Percentiles rank a stretch among this genome's conserved stretches.
These are phyloP conservation scores for Primulina eburnea DNA, from an alignment of 257 asterid species.

Conservation along the genomic window DNA sequence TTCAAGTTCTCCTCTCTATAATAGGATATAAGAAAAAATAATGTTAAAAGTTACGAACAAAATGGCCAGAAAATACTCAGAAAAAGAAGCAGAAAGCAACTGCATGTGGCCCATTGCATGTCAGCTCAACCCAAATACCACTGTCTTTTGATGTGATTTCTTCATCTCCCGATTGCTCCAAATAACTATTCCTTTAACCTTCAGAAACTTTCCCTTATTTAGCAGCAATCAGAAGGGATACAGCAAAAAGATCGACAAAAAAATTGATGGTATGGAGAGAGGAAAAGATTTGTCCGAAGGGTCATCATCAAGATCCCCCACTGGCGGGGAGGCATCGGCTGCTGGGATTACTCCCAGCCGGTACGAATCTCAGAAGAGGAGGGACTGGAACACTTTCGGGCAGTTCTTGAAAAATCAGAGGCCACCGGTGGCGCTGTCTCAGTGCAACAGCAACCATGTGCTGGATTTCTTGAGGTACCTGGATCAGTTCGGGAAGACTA, in stretches of 20 bases:
- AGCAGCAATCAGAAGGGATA: slow-evolving; percentile 24
- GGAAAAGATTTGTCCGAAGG: slow-evolving; percentile 47
- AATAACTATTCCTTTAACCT: slow-evolving; percentile 37
- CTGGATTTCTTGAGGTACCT: slow-evolving; percentile 57
- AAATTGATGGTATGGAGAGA: slow-evolving; percentile 23
- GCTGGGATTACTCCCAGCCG: slow-evolving; percentile 43
- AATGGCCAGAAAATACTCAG: neutral
- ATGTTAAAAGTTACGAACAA: neutral
- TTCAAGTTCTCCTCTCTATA: no score
- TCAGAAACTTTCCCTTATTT: slow-evolving; percentile 34
- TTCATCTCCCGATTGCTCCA: slow-evolving; percentile 23
- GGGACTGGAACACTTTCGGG: slow-evolving; percentile 85
- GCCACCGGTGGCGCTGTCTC: slow-evolving; percentile 52
- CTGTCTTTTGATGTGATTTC: slow-evolving; percentile 47
- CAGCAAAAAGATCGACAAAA: slow-evolving; percentile 9
- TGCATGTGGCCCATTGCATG: slow-evolving; percentile 69
- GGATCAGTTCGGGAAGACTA: slow-evolving; percentile 81
- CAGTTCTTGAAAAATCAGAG: slow-evolving; percentile 65
- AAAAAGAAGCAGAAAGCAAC: slow-evolving; percentile 46
- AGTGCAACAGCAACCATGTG: slow-evolving; percentile 63
- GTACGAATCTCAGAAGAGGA: slow-evolving; percentile 66
- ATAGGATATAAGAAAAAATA: no score
- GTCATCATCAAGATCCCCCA: slow-evolving; percentile 44
- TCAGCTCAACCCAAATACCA: slow-evolving; percentile 39
- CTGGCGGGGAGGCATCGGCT: slow-evolving; percentile 22